A percentile compares a stretch with the other conserved stretches of the same genome.
Conservation (phyloP, 495 filamentous ascomycete genomes). For the Pyrenula aspistea region DNA sequence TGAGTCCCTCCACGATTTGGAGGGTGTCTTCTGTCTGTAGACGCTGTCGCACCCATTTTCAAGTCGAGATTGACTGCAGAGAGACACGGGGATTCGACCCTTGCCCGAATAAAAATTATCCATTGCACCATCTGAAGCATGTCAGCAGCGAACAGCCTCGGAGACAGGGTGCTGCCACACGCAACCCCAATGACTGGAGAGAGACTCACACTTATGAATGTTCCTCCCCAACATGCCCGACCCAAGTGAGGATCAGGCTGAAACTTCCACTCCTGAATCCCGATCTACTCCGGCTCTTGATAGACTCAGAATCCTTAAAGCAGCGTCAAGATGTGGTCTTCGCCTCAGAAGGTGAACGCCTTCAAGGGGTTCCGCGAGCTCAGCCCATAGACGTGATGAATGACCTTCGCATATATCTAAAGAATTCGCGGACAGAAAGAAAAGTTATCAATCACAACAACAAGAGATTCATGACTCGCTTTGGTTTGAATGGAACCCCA, state of each 20-base stretch:
- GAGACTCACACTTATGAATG: conserved; percentile 44
- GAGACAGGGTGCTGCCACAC: background rate
- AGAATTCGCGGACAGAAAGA: conserved; percentile 34
- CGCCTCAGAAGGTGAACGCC: conserved; percentile 43
- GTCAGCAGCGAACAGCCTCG: background rate
- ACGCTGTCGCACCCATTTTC: conserved; percentile 43
- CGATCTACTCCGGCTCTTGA: conserved; percentile 40
- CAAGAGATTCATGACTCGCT: conserved; percentile 58
- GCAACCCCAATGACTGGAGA: conserved; percentile 5
- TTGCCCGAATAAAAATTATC: conserved; percentile 12
- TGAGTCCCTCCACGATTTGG: conserved; percentile 24
- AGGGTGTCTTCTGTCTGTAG: conserved; percentile 43
- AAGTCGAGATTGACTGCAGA: conserved; percentile 33
- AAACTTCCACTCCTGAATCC: conserved; percentile 37
- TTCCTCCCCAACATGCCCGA: conserved; percentile 41
- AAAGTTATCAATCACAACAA: conserved; percentile 54
- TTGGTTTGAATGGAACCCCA: conserved; percentile 42
- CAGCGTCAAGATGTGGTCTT: conserved; percentile 40
- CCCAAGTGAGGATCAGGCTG: conserved; percentile 41
- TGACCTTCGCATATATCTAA: conserved; percentile 49
- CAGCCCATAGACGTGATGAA: conserved; percentile 36
- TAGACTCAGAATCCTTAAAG: conserved; percentile 39
- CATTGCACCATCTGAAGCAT: conserved; percentile 37
- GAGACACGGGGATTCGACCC: conserved; percentile 3
- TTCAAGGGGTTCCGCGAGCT: conserved; percentile 36